Evolutionary conservation across 371 early-diverging fungal genomes (phyloP).

Genomic region (Batkoa obscura): DNA sequence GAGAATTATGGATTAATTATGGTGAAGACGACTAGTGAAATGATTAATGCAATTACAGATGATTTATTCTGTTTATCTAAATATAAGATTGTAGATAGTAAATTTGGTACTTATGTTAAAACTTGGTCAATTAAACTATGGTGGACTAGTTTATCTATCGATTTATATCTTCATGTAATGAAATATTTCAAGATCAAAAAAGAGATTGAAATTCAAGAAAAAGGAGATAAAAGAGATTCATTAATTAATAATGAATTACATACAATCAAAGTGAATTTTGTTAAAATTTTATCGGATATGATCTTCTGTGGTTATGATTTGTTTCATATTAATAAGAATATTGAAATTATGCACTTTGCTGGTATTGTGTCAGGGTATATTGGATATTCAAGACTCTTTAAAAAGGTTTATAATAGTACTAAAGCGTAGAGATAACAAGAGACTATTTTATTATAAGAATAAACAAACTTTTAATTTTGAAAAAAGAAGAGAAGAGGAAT

Average conservation of each 20-base stretch:
- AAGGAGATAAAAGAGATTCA: neutral
- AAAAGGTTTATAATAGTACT: neutral
- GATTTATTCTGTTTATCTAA: slow-evolving; percentile 52
- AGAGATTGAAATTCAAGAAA: neutral
- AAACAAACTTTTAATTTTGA: too few species aligned
- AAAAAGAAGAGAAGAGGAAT: too few species aligned
- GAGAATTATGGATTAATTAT: neutral
- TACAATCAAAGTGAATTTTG: slow-evolving; percentile 22
- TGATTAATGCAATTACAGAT: slow-evolving; percentile 45
- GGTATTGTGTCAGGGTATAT: neutral
- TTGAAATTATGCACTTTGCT: neutral
- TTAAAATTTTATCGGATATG: slow-evolving; percentile 34
- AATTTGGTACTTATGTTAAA: slow-evolving; percentile 23
- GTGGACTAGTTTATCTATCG: slow-evolving; percentile 31
- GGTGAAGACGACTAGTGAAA: slow-evolving; percentile 12
- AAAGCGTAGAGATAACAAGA: neutral
- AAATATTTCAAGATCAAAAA: neutral
- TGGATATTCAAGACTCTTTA: neutral
- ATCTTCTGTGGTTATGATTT: slow-evolving; percentile 49
- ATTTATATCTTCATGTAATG: slow-evolving; percentile 16
- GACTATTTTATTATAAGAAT: neutral
- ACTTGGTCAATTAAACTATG: slow-evolving; percentile 27
- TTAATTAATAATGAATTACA: slow-evolving; percentile 13
- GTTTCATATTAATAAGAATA: slow-evolving; percentile 15
- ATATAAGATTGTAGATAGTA: slow-evolving; percentile 27